These are phyloP conservation scores for Tetracentron sinense DNA, from an alignment of 164 flowering plant genomes.

Conservation along the genomic window DNA sequence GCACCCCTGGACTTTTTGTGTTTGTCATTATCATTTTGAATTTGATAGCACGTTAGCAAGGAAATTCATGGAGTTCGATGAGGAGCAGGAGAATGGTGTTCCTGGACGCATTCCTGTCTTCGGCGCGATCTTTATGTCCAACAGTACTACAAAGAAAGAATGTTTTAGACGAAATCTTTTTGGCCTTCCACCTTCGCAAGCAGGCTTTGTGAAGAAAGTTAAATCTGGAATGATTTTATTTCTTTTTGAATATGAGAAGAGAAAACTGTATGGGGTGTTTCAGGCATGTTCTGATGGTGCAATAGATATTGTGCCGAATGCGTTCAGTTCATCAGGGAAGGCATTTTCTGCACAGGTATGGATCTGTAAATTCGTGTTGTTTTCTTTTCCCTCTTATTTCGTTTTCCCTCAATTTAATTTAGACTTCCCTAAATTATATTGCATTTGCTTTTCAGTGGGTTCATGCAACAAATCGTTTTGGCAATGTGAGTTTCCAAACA, in stretches of 20 bases:
- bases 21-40: background rate
- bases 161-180: constrained; percentile 46
- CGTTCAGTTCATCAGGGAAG: constrained; percentile 48
- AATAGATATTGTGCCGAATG: constrained; percentile 52
- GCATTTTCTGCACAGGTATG: constrained; percentile 72
- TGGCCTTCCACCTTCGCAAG: constrained; percentile 47
- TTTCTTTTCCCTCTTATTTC: background rate
- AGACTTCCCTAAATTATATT: too few species aligned
- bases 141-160: constrained; percentile 45
- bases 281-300: constrained; percentile 63
- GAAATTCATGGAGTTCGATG: constrained; percentile 24
- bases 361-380: background rate
- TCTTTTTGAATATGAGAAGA: constrained; percentile 60
- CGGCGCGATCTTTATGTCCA: constrained; percentile 83
- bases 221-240: constrained; percentile 69
- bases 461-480: background rate
- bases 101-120: constrained; percentile 29
- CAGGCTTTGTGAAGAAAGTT: constrained; percentile 47
- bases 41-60: constrained; percentile 17
- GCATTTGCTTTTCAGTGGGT: background rate
- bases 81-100: constrained; percentile 8
- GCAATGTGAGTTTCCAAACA: background rate
- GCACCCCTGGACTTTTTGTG: constrained; percentile 1
- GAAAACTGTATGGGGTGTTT: constrained; percentile 65
- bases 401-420: too few species aligned